phyloP scores from a whole-genome alignment of 2,329 filamentous ascomycete genomes.

The Xylariaceae sp. region DNA sequence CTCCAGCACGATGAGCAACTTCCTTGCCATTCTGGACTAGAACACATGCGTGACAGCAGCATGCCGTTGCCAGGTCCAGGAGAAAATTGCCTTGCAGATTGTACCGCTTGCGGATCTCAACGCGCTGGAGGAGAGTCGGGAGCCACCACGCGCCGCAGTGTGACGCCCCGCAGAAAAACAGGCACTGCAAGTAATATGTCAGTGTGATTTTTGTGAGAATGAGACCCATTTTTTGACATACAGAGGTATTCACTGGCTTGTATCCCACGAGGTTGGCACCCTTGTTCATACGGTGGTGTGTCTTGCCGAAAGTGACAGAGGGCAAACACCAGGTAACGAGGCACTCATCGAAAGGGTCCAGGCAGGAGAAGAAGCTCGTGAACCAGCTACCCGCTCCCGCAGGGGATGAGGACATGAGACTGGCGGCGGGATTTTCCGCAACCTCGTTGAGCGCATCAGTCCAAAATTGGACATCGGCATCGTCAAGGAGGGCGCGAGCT shows the following conservation, averaged over 20 bases:
- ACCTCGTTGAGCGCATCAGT: conserved; percentile 43
- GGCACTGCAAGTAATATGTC: conserved; percentile 32
- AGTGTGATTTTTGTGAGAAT: too few relatives aligned
- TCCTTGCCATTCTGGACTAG: conserved; percentile 50
- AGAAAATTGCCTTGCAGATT: conserved; percentile 44
- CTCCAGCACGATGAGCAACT: conserved; percentile 33
- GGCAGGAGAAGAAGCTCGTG: conserved; percentile 43
- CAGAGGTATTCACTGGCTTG: conserved; percentile 46
- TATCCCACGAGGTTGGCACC: conserved; percentile 41
- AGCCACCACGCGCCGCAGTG: conserved; percentile 43
- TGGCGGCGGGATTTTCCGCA: conserved; percentile 40
- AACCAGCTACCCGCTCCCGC: conserved; percentile 38
- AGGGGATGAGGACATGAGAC: conserved; percentile 42
- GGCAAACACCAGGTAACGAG: conserved; percentile 45
- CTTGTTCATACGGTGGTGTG: conserved; percentile 42
- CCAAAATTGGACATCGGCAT: conserved; percentile 45
- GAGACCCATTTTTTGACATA: conserved; percentile 27
- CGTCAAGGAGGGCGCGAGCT: conserved; percentile 36
- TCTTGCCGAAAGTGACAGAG: conserved; percentile 49
- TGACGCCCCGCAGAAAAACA: conserved; percentile 41
- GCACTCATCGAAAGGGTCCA: conserved; percentile 43
- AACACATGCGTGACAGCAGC: conserved; percentile 46
- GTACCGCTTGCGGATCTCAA: conserved; percentile 44
- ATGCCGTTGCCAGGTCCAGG: conserved; percentile 39
- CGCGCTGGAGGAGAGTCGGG: conserved; percentile 44